Percentiles rank a stretch among this genome's conserved stretches.
Conservation (phyloP, 2,329 filamentous ascomycete genomes). For the Botrytis byssoidea region DNA sequence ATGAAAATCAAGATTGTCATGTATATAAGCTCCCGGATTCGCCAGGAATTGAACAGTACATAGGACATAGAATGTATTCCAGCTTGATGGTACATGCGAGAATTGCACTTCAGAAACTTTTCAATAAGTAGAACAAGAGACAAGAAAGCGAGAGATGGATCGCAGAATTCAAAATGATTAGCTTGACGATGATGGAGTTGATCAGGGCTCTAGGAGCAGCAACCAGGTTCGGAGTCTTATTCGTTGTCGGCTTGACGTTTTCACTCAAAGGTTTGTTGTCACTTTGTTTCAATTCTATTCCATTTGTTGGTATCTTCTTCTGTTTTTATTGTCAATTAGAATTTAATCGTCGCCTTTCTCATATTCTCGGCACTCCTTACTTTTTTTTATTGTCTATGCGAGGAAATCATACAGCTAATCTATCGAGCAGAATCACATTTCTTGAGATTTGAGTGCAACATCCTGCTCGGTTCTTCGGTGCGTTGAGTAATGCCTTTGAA, state of each 20-base stretch:
- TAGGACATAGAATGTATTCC: background rate
- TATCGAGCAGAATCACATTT: background rate
- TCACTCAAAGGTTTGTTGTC: background rate
- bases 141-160: background rate
- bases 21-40: background rate
- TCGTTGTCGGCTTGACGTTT: background rate
- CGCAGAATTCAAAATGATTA: background rate
- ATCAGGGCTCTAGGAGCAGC: background rate
- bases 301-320: fast-evolving
- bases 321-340: background rate
- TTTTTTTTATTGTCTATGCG: background rate
- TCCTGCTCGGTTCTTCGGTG: too few species aligned
- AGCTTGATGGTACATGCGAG: background rate
- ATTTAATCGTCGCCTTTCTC: background rate
- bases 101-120: background rate
- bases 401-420: fast-evolving
- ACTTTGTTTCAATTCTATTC: background rate
- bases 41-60: background rate
- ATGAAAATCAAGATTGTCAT: background rate
- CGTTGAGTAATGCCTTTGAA: too few species aligned
- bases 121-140: background rate
- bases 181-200: background rate
- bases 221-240: background rate
- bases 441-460: too few species aligned
- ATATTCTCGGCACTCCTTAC: fast-evolving